These are phyloP conservation scores for Cucurbita ficifolia DNA, from an alignment of 306 rosid species.

Conservation along the genomic window DNA sequence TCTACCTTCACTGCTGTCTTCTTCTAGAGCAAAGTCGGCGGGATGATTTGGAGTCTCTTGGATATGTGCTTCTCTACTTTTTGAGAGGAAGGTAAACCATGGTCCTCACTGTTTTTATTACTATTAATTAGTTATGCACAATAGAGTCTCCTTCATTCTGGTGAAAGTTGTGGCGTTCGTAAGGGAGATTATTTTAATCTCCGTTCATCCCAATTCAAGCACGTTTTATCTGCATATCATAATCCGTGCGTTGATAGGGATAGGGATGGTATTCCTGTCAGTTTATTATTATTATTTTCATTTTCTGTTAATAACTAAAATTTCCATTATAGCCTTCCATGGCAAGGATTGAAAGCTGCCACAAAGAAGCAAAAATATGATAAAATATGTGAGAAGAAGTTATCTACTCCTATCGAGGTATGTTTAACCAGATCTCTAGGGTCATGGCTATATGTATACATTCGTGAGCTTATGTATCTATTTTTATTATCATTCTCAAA, in stretches of 20 bases:
- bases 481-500: slow-evolving; percentile 11
- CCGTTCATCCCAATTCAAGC: neutral
- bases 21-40: slow-evolving; percentile 87
- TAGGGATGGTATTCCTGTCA: no score
- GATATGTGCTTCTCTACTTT: slow-evolving; percentile 89
- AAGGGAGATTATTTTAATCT: neutral
- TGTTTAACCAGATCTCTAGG: slow-evolving; percentile 10
- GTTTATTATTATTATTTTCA: no score
- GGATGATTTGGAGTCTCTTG: slow-evolving; percentile 96
- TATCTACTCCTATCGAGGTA: slow-evolving; percentile 95
- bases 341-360: slow-evolving; percentile 99
- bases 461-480: neutral
- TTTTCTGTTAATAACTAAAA: neutral
- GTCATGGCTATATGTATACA: slow-evolving; percentile 2
- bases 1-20: slow-evolving; percentile 2
- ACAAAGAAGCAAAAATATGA: slow-evolving; percentile 96
- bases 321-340: slow-evolving; percentile 66
- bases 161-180: neutral
- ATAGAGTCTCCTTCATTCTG: neutral
- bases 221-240: neutral
- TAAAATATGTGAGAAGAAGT: slow-evolving; percentile 89
- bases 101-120: slow-evolving; percentile 8
- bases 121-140: neutral
- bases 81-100: slow-evolving; percentile 77
- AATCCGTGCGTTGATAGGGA: no score